Percentiles rank a stretch among this genome's conserved stretches.
phyloP scores from a whole-genome alignment of 2,329 filamentous ascomycete species.

The Myriosclerotinia curreyana region DNA sequence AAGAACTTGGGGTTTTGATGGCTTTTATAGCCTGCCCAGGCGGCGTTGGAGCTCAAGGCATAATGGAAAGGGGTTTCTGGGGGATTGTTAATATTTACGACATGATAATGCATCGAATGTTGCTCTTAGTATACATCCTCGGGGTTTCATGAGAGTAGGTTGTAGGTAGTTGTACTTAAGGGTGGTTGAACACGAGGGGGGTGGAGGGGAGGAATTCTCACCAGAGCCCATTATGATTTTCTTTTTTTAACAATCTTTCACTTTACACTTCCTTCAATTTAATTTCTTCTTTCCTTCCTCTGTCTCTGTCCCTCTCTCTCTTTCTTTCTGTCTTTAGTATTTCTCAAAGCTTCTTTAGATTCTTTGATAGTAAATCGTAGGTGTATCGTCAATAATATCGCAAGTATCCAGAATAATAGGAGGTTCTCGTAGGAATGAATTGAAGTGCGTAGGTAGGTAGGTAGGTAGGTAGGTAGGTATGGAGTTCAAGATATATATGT shows the following conservation, averaged over 20 bases:
- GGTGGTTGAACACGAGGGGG: not conserved
- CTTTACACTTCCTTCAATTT: not conserved
- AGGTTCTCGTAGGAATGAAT: not conserved
- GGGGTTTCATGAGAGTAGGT: not conserved
- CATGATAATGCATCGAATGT: not conserved
- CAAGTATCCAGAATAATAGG: conserved; percentile 9
- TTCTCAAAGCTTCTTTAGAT: not conserved
- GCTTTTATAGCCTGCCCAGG: conserved; percentile 65
- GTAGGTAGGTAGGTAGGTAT: too few relatives aligned
- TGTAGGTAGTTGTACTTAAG: not conserved
- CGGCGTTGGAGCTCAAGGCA: conserved; percentile 65
- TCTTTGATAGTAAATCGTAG: not conserved
- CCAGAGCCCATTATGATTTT: conserved; percentile 17
- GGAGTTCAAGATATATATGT: not conserved
- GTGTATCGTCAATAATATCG: not conserved
- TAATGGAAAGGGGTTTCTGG: conserved; percentile 48
- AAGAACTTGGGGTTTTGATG: conserved; percentile 70
- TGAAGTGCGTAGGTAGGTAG: not conserved
- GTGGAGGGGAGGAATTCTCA: conserved; percentile 4
- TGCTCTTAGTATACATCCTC: not conserved
- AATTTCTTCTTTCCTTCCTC: not conserved
- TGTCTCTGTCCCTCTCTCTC: not conserved
- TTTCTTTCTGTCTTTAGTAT: not conserved
- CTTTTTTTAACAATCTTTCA: not conserved
- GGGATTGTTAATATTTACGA: not conserved